phyloP scores from a whole-genome alignment of 345 rosid species.

The Pugionium dolabratum region DNA sequence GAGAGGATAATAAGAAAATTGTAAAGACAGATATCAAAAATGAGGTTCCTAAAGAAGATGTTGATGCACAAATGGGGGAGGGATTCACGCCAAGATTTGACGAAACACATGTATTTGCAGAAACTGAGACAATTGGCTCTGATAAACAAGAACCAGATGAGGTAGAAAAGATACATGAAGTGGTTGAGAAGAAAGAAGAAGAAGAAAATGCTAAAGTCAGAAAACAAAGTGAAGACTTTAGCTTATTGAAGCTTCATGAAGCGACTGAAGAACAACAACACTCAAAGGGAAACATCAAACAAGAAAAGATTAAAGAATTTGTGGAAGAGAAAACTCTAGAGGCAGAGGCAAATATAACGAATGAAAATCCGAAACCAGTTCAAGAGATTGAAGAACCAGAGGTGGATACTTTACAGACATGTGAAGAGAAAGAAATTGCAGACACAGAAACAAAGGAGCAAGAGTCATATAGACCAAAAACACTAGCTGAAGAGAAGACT shows the following conservation, averaged over 20 bases:
- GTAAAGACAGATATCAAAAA: neutral
- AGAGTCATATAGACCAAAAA: conserved; percentile 27
- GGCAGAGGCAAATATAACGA: neutral
- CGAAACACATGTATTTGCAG: conserved; percentile 6
- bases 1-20: conserved; percentile 13
- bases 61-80: conserved; percentile 9
- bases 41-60: conserved; percentile 7
- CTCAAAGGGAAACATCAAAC: neutral
- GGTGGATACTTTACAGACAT: no score
- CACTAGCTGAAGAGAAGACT: conserved; percentile 4
- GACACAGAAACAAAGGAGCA: conserved; percentile 22
- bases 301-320: neutral
- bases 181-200: neutral
- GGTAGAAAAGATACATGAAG: neutral
- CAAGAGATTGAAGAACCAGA: no score
- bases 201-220: neutral
- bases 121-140: neutral
- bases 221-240: neutral
- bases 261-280: neutral
- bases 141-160: neutral
- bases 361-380: conserved; percentile 5
- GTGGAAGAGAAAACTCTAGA: neutral
- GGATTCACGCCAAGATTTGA: conserved; percentile 17
- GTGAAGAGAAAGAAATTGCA: conserved; percentile 17
- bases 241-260: neutral